Percentiles rank a stretch among this genome's conserved stretches.
phyloP scores from a whole-genome alignment of 2,329 filamentous ascomycete genomes.

The Coccinonectria pachysandricola region DNA sequence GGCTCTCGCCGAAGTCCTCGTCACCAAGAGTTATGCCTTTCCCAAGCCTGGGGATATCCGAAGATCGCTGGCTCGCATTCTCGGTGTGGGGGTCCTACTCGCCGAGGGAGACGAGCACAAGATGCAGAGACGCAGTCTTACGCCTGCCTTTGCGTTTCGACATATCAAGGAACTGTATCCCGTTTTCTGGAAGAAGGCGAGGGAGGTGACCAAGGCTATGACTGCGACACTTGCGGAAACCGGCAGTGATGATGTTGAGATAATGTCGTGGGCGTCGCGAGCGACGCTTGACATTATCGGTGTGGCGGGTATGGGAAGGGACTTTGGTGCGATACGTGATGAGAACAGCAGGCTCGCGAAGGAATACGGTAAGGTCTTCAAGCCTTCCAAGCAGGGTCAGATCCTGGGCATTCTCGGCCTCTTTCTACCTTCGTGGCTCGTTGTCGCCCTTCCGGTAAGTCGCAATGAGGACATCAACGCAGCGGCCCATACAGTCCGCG shows the following conservation, averaged over 20 bases:
- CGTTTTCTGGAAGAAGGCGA: conserved; percentile 69
- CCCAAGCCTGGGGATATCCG: conserved; percentile 48
- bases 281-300: conserved; percentile 69
- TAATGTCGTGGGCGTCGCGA: conserved; percentile 53
- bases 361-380: conserved; percentile 47
- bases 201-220: conserved; percentile 57
- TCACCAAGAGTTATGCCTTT: conserved; percentile 60
- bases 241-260: conserved; percentile 39
- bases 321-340: conserved; percentile 57
- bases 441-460: conserved; percentile 55
- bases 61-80: conserved; percentile 45
- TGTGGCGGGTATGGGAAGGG: conserved; percentile 57
- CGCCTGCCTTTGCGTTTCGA: conserved; percentile 76
- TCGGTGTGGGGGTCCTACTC: conserved; percentile 64
- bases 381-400: conserved; percentile 39
- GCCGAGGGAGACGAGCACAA: conserved; percentile 90
- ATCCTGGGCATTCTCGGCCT: conserved; percentile 47
- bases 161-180: conserved; percentile 80
- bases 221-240: conserved; percentile 25
- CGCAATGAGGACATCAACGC: conserved; percentile 55
- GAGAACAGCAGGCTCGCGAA: conserved; percentile 47
- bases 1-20: conserved; percentile 59
- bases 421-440: conserved; percentile 53
- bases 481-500: conserved; percentile 50
- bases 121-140: conserved; percentile 65